Percentiles rank a stretch among this genome's conserved stretches.
Conservation (phyloP, 179 eudicot genomes). For the Beta macrorhiza region DNA sequence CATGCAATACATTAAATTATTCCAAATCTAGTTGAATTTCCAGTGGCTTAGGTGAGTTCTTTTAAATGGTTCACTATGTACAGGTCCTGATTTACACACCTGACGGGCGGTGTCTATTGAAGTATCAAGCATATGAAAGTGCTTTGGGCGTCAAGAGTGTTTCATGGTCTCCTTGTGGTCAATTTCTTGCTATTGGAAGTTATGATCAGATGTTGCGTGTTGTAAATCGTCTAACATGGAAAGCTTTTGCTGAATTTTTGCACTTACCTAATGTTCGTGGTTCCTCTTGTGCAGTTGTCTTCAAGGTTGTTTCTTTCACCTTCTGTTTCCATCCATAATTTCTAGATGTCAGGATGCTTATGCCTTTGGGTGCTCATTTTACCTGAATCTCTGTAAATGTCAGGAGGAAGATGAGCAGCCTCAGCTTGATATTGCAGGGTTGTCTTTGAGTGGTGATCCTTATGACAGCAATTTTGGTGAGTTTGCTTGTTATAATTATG, state of each 20-base stretch:
- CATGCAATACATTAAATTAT: neutral
- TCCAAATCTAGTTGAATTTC: neutral
- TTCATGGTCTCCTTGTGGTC: constrained; percentile 98
- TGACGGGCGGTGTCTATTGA: constrained; percentile 87
- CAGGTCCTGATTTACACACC: constrained; percentile 91
- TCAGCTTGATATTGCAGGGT: constrained; percentile 74
- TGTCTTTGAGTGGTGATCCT: constrained; percentile 58
- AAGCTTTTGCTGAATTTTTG: constrained; percentile 84
- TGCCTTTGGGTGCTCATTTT: constrained; percentile 9
- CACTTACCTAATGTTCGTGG: constrained; percentile 81
- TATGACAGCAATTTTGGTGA: constrained; percentile 55
- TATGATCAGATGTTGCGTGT: constrained; percentile 95
- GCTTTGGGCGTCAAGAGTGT: constrained; percentile 92
- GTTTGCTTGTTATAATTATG: neutral
- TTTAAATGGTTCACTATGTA: constrained; percentile 22
- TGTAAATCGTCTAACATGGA: constrained; percentile 92
- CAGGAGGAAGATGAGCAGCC: constrained; percentile 96
- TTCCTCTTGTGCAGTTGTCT: constrained; percentile 84
- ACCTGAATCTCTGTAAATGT: constrained; percentile 18
- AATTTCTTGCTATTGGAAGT: constrained; percentile 91
- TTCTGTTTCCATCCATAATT: neutral
- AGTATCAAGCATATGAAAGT: constrained; percentile 98
- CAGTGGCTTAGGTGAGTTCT: neutral
- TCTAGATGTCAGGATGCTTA: constrained; percentile 9
- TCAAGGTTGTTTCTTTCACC: constrained; percentile 55